Base-by-base conservation (phyloP, 345 rosid species). In the Gossypium mustelinum region DNA sequence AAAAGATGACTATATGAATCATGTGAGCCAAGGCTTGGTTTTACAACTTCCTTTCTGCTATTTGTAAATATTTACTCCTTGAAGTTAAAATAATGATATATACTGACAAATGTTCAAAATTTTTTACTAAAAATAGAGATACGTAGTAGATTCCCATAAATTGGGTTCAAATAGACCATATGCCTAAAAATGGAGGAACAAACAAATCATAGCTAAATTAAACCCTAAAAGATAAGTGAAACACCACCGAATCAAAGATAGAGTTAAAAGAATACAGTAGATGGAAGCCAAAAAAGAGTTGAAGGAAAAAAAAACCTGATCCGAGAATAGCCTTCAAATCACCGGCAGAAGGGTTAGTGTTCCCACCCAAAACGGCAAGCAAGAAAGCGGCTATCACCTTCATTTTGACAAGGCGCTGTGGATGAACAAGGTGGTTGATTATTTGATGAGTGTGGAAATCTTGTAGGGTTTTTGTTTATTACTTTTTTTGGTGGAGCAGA, bases 341-440 rank as follows among this genome's bases (percentile, higher is more conserved):
- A 13, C 17, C 73, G 50, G 85, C 84, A 0, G 92, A 63, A 14
- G 97, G 95, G 66, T 6, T 5, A 61, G 84, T 14, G 80, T 92
- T 92, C 11, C 95, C 94, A 34, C 94, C 87, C 83, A 90, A 75
- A 2, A 81, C 88, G 55, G 92, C 92, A 60, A 92, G 91, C 80
- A 90, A 84, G 43, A 81, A 92, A 4, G 93, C 92, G 7, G 94
- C 95, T 27, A 90, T 78, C 61, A 92, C 85, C 92, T 90, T 90
- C 95, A 90, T 92, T 75, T 79, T 25, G 4, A 25, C 41, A 7
- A 7, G 9, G 72, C 11, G 70, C 18, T 13, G 55, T 16, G 55
- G 55, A 51, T 2, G 55, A 7, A 48, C 41, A 34, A 34, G 7
- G 41, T 34, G 41, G 41, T 34, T 34, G 41, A 34, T 34, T 5